Conservation (phyloP, 2,329 filamentous ascomycete species). For the Fusarium sp. region DNA sequence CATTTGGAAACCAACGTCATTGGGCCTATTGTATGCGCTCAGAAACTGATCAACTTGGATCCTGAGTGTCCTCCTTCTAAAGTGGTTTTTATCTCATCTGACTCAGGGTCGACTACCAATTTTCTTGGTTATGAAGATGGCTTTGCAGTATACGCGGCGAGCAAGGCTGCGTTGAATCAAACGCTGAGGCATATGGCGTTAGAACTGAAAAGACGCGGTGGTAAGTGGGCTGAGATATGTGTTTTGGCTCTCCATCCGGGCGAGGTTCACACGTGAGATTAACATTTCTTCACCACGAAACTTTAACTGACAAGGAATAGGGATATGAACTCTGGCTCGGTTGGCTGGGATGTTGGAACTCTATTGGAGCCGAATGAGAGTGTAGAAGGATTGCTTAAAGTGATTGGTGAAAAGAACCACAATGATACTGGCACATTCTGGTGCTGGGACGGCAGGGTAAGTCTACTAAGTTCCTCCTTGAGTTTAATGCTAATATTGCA, state of each 20-base stretch:
- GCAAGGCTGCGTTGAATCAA: neutral
- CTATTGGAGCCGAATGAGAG: neutral
- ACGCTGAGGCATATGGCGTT: neutral
- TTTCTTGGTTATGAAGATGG: neutral
- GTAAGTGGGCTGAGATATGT: slow-evolving; percentile 2
- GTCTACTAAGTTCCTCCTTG: fast-evolving
- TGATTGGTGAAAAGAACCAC: neutral
- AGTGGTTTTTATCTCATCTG: neutral
- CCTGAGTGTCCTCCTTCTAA: neutral
- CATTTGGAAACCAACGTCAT: neutral
- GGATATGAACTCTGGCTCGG: neutral
- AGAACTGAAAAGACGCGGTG: neutral
- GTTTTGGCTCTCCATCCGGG: neutral
- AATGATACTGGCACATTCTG: neutral
- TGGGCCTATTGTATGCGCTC: neutral
- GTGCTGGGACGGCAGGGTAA: neutral
- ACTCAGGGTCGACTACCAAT: neutral
- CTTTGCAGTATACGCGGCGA: fast-evolving
- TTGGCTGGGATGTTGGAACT: neutral
- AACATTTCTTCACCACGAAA: fast-evolving
- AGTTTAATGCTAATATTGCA: neutral
- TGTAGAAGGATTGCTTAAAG: neutral
- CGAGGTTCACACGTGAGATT: neutral
- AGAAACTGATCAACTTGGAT: neutral
- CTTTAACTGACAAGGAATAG: fast-evolving